Base-by-base conservation (phyloP, 176 grass and related monocot genomes). In the Thalia dealbata region DNA sequence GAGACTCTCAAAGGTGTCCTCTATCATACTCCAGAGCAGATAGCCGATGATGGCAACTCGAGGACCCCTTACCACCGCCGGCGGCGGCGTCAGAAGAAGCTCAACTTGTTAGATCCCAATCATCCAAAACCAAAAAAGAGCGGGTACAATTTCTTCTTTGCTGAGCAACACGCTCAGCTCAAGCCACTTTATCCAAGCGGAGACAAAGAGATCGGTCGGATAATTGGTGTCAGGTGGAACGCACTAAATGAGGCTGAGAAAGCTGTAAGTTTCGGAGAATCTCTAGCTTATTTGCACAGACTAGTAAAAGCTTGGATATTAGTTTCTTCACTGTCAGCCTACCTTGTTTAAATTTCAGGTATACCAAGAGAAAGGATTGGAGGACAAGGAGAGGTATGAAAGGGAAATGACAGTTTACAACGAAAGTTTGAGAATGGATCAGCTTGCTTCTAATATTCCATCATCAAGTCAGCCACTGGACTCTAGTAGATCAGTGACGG, bases 81-180 rank as follows among this genome's bases (percentile, higher is more conserved):
- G 18, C 76, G 80, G n/a, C 83, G 75, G 6, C 80, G 81, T 24
- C 88, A 69, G 76, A 88, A 76, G 83, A 99, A 88, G 79, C 75
- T 84, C 73, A 93, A 90, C 62, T 83, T 73, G 71, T 88, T 76
- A 86, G 87, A 93, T 52, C 95, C 95, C 2, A 92, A 75, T 60
- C 90, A 88, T 82, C 90, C 90, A 60, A 99, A 99, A 81, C 95
- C 90, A 61, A 93, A 88, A 50, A 86, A 85, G 85, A 99, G 90
- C 6, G 95, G 90, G 54, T 99, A 99, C 76, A 99, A 91, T 88
- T 93, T 93, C 71, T 93, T 99, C 73, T 99, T 93, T 81, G 84
- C 86, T 46, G 95, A 99, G 52, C 90, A 99, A 71, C 90, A 99
- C 75, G 91, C 87, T 44, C 83, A 74, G 59, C 87, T 93, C 79